Evolutionary conservation across 2,329 filamentous ascomycete species (phyloP), one percentile per base, ranked within the genome.

Genomic region (Neonectria neomacrospora): DNA sequence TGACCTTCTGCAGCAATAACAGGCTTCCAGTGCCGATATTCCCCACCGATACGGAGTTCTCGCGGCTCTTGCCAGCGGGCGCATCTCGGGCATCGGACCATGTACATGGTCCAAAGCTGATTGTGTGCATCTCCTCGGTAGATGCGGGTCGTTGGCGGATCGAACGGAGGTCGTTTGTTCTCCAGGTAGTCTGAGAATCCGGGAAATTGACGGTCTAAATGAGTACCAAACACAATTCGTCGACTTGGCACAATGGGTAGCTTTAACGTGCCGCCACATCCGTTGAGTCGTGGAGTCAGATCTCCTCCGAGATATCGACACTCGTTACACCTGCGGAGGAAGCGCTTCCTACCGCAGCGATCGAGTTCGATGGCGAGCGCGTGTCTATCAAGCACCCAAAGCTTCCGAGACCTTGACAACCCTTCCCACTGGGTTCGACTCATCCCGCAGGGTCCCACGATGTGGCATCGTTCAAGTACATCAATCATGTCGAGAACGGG

Each of bases 41-140:
- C 2, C 1, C 57, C 48, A 5, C 41, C 50, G 2, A 61, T 0
- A 5, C 67, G 63, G 42, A 70, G 67, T 1, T 44, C 60, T 26
- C 67, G 57, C 1, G 67, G 3, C 16, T 71, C 68, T 39, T 67
- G 57, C 67, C 68, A 71, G 9, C 42, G n/a, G n/a, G 37, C 23
- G 5, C 67, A 71, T 23, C n/a, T 18, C 3, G 52, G 26, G 37
- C 67, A 71, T 0, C 66, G 59, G 0, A 42, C 52, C 67, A 71
- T 70, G 20, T 58, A 58, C 58, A 70, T 63, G 0, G 54, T 14
- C 56, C 58, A 63, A 2, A 23, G 34, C 5, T 37, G 26, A 1
- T 41, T 20, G n/a, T 18, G 18, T 3, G 47, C 57, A 10, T 52
- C 26, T 1, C 23, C 11, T 5, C 48, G 30, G 14, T 61, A 47